These are phyloP conservation scores for Beauveria sp. DNA, from an alignment of 2,329 filamentous ascomycete genomes.

Conservation along the genomic window DNA sequence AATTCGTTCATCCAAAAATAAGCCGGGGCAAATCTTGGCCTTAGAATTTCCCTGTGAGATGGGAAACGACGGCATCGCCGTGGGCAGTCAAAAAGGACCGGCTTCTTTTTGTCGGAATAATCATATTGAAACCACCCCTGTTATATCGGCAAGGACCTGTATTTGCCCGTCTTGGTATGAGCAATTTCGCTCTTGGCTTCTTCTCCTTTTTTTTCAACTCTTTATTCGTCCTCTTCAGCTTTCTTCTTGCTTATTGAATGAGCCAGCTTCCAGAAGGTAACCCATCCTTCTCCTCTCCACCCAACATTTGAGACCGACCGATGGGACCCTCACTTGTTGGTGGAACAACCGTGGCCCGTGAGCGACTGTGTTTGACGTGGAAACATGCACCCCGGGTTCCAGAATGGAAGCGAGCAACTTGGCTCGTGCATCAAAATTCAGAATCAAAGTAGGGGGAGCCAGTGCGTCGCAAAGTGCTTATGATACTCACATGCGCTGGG, in stretches of 20 bases:
- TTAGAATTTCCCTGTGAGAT: neutral
- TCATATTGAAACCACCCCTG: too few relatives aligned
- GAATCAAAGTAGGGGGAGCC: too few relatives aligned
- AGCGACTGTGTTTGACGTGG: neutral
- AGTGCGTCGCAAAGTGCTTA: neutral
- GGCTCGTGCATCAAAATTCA: too few relatives aligned
- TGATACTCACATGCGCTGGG: neutral
- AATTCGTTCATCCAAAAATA: neutral
- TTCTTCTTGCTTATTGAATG: too few relatives aligned
- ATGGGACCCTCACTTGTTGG: neutral
- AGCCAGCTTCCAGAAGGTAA: neutral
- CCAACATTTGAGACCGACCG: neutral
- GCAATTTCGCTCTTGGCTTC: too few relatives aligned
- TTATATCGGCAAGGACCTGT: too few relatives aligned
- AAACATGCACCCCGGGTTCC: neutral
- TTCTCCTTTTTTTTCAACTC: too few relatives aligned
- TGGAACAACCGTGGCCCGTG: neutral
- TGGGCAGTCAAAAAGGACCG: too few relatives aligned
- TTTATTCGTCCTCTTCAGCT: too few relatives aligned
- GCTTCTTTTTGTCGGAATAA: too few relatives aligned
- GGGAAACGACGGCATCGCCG: too few relatives aligned
- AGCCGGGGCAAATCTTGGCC: neutral
- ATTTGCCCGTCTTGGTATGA: too few relatives aligned
- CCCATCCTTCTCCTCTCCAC: neutral
- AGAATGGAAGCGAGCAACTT: neutral